Evolutionary conservation across 179 eudicot genomes (phyloP).

Genomic region (Beta corolliflora): DNA sequence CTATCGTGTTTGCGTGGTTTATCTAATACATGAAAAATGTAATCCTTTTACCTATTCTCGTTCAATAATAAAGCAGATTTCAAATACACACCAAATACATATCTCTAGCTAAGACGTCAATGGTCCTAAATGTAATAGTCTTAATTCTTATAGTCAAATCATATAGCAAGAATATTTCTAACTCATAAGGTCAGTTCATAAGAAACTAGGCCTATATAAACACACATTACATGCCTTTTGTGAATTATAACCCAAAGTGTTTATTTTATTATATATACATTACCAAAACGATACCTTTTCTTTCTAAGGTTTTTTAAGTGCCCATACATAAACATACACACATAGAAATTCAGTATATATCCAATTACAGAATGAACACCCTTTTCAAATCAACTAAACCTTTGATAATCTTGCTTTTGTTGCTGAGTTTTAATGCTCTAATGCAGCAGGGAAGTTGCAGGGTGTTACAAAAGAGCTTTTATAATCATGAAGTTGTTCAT

Average conservation of each 20-base stretch:
- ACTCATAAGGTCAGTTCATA: not conserved
- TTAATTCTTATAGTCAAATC: not conserved
- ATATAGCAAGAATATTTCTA: not conserved
- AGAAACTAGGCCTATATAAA: not conserved
- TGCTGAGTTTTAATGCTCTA: not conserved
- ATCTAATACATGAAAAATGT: no score
- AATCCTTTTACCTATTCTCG: no score
- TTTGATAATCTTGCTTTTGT: not conserved
- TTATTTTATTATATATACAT: no score
- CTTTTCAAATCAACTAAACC: not conserved
- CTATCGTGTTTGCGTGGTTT: no score
- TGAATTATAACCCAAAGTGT: not conserved
- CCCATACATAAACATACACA: no score
- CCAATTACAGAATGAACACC: not conserved
- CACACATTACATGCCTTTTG: not conserved
- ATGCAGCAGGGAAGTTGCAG: constrained; percentile 4
- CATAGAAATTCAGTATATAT: no score
- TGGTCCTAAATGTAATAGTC: not conserved
- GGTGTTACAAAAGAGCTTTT: not conserved
- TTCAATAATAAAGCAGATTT: no score
- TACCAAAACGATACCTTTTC: no score
- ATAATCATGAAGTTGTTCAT: not conserved
- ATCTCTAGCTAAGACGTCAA: not conserved
- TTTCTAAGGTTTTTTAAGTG: no score
- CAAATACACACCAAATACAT: no score